phyloP scores from a whole-genome alignment of 1,139 yeast species.

The Candida sp. region DNA sequence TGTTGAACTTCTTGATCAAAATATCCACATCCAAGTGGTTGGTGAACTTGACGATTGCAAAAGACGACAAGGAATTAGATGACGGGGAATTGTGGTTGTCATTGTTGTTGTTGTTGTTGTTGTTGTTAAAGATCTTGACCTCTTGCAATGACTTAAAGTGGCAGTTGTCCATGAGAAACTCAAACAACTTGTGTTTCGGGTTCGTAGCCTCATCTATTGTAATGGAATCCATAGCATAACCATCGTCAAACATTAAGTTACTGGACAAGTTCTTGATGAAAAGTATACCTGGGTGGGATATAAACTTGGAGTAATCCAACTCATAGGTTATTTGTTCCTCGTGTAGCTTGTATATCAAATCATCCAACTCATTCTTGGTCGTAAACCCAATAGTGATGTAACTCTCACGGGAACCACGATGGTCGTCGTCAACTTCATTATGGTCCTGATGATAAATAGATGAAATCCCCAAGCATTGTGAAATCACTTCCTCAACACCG shows the following conservation, averaged over 20 bases:
- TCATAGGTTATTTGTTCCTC: conserved; percentile 11
- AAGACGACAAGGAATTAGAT: conserved; percentile 15
- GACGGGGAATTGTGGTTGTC: conserved; percentile 10
- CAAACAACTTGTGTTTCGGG: conserved; percentile 19
- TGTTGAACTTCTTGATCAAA: conserved; percentile 23
- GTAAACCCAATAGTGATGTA: conserved; percentile 10
- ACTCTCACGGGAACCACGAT: background rate
- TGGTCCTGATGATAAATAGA: conserved; percentile 3
- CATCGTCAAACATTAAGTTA: conserved; percentile 14
- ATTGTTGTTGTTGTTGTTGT: conserved; percentile 1
- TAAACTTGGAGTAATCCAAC: conserved; percentile 41
- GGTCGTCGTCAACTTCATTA: background rate
- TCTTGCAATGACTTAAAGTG: conserved; percentile 30
- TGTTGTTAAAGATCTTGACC: conserved; percentile 30
- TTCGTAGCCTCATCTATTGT: conserved; percentile 7
- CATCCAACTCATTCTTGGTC: conserved; percentile 14
- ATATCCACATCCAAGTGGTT: conserved; percentile 42
- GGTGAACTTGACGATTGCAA: conserved; percentile 40
- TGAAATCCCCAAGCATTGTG: conserved; percentile 7
- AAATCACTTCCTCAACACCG: conserved; percentile 5
- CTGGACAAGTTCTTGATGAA: conserved; percentile 53
- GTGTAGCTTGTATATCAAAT: conserved; percentile 13
- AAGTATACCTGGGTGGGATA: conserved; percentile 69
- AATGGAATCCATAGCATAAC: conserved; percentile 5
- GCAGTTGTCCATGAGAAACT: conserved; percentile 29